Evolutionary conservation across 768 basidiomycete genomes (phyloP), one percentile per base, ranked within the genome.

Genomic region (Coprinopsis strossmayeri): DNA sequence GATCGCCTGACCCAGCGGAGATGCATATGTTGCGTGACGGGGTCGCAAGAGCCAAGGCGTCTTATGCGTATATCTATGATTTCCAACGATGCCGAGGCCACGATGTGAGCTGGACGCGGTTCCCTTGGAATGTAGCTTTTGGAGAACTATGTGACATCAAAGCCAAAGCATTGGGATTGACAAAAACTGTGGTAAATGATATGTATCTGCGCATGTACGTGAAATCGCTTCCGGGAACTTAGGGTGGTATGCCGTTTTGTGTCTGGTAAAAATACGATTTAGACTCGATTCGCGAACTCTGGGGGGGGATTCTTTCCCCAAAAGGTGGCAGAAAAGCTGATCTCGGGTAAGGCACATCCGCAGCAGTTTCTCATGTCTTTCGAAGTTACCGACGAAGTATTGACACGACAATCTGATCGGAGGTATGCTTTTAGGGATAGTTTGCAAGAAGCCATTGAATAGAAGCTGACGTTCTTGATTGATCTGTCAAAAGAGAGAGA

Each of bases 141-240:
- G 65, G 78, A 4, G 71, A 74, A 46, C 64, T 84, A 13, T 68
- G 77, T 44, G 56, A 57, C 18, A 79, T 83, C 59, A 82, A 82
- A 59, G 71, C 74, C 3, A 60, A 61, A 28, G 69, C 71, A 1
- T 45, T 52, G 4, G 73, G 72, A 1, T 55, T 55, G 5, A 61
- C 60, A 42, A 79, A 77, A 57, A 65, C 72, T 1, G 64, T 81
- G 2, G 57, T 59, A 4, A 59, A 60, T 1, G 58, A 64, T 2
- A 81, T 81, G 48, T 79, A 81, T 50, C 69, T 73, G 12, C 57
- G 64, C 13, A 62, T 71, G 52, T 63, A 56, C 41, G 58, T 73
- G 48, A 69, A 66, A 52, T 57, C 55, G 40, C 55, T n/a, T n/a
- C 57, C 17, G 58, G 53, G 37, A 5, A 38, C 9, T 15, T 32